Evolutionary conservation across 768 basidiomycete genomes (phyloP).

Genomic region (Podaxis pistillaris): DNA sequence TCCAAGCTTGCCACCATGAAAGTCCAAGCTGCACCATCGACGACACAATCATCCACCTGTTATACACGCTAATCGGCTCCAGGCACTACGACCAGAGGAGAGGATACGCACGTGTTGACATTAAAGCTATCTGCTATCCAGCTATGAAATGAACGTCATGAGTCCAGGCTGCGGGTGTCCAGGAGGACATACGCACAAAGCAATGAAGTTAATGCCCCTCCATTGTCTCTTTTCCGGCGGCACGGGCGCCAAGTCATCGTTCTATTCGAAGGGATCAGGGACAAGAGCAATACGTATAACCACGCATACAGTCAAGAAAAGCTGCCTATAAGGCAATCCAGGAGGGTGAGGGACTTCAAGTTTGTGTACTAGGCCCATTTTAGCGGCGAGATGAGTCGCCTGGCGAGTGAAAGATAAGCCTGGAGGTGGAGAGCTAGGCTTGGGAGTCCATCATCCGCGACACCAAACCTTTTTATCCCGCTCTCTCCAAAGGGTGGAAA

Average conservation of each 20-base stretch:
- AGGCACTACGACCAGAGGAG: conserved; percentile 1
- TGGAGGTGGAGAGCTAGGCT: background rate
- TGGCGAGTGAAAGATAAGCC: background rate
- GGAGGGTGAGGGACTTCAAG: conserved; percentile 56
- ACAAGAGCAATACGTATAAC: conserved; percentile 7
- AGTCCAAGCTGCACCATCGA: conserved; percentile 72
- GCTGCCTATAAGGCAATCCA: conserved; percentile 49
- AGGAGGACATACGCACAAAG: conserved; percentile 46
- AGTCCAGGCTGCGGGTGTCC: background rate
- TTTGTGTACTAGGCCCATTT: conserved; percentile 33
- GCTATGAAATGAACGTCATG: conserved; percentile 31
- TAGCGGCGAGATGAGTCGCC: background rate
- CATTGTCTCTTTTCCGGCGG: conserved; percentile 62
- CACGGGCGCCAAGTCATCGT: conserved; percentile 73
- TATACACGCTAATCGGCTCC: background rate
- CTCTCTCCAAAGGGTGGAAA: background rate
- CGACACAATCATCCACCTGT: conserved; percentile 74
- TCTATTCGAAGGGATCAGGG: conserved; percentile 36
- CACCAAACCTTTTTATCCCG: background rate
- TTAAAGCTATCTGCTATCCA: conserved; percentile 85
- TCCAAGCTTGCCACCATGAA: conserved; percentile 85
- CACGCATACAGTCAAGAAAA: conserved; percentile 53
- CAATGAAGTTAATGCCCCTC: conserved; percentile 62
- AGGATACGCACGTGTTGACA: conserved; percentile 59
- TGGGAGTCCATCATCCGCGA: background rate